phyloP scores from a whole-genome alignment of 257 asterid species.

The Jacaranda copaia region DNA sequence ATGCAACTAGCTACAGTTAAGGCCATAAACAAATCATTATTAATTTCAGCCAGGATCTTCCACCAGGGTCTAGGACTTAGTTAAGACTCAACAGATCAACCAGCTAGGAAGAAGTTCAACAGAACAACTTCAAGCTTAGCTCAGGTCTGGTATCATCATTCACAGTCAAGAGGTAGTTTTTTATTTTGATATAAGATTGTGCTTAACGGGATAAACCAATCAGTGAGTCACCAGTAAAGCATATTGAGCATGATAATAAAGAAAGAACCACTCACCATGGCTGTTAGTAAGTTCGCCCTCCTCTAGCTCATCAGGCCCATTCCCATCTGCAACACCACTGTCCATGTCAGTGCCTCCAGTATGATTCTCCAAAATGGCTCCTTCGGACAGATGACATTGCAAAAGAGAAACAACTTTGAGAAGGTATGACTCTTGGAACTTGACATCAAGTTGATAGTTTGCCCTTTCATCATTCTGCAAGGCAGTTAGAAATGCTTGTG shows the following conservation, averaged over 20 bases:
- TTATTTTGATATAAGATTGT: not conserved
- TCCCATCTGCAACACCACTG: slow-evolving; percentile 44
- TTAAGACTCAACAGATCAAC: slow-evolving; percentile 25
- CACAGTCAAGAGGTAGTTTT: not conserved
- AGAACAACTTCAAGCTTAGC: not conserved
- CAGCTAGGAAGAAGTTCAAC: slow-evolving; percentile 2
- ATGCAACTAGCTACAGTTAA: slow-evolving; percentile 23
- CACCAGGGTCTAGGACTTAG: slow-evolving; percentile 6
- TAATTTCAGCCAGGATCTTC: slow-evolving; percentile 13
- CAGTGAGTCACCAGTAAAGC: slow-evolving; percentile 16
- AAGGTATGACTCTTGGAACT: slow-evolving; percentile 95
- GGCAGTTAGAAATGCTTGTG: slow-evolving; percentile 84
- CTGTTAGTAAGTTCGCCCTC: slow-evolving; percentile 94
- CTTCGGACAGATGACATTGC: slow-evolving; percentile 92
- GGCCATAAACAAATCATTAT: not conserved
- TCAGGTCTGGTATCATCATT: not conserved
- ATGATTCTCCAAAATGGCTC: slow-evolving; percentile 71
- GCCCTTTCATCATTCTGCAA: slow-evolving; percentile 97
- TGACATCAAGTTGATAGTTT: slow-evolving; percentile 92
- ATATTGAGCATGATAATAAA: slow-evolving; percentile 24
- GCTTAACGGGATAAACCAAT: not conserved
- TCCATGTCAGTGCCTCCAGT: slow-evolving; percentile 45
- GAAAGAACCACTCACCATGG: slow-evolving; percentile 59
- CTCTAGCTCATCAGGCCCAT: slow-evolving; percentile 77
- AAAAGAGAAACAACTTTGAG: slow-evolving; percentile 84